These are phyloP conservation scores for Venturia asperata DNA, from an alignment of 2,329 filamentous ascomycete genomes.

Conservation along the genomic window DNA sequence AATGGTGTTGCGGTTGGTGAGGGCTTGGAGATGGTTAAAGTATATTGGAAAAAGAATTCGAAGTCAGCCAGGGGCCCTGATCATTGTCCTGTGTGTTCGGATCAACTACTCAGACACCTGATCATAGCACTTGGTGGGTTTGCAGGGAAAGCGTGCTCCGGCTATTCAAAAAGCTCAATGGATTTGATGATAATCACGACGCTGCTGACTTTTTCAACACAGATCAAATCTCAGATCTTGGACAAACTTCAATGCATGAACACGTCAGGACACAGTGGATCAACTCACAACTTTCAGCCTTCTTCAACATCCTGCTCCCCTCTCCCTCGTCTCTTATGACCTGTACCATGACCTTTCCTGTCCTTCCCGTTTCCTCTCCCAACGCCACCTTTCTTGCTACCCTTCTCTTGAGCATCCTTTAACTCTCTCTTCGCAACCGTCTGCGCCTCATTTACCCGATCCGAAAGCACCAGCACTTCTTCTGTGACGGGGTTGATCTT, in stretches of 20 bases:
- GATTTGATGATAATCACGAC: not conserved
- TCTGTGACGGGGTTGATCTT: conserved; percentile 70
- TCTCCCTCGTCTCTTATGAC: conserved; percentile 45
- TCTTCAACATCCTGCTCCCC: conserved; percentile 72
- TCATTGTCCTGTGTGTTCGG: no score
- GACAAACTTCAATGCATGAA: not conserved
- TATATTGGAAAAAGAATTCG: no score
- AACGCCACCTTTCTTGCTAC: conserved; percentile 40
- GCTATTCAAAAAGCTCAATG: no score
- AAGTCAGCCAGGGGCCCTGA: no score
- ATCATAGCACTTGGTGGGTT: no score
- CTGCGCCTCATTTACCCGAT: conserved; percentile 76
- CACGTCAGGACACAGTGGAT: not conserved
- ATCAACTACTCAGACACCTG: no score
- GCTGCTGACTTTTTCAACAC: not conserved
- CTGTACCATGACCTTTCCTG: conserved; percentile 31
- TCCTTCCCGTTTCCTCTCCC: conserved; percentile 26
- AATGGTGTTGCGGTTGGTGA: no score
- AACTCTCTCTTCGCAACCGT: conserved; percentile 66
- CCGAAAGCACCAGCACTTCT: conserved; percentile 74
- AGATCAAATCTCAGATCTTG: not conserved
- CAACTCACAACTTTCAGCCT: conserved; percentile 40
- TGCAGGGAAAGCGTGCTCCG: no score
- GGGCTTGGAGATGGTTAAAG: no score
- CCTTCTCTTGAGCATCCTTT: conserved; percentile 69